phyloP scores from a whole-genome alignment of 1,139 yeast genomes.

The Pichia sp. region DNA sequence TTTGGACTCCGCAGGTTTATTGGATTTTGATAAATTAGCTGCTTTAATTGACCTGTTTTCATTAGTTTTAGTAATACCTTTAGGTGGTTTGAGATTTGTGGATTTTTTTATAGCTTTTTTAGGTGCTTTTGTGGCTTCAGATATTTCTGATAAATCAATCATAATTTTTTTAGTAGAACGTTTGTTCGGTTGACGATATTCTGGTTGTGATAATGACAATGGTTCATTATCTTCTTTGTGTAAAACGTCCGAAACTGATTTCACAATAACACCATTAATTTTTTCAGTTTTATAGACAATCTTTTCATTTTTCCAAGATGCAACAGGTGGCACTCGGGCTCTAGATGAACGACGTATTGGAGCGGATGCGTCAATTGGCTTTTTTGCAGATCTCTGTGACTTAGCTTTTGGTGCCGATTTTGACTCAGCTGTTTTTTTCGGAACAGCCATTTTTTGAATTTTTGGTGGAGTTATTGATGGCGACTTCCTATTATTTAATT shows the following conservation, averaged over 20 bases:
- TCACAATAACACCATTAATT: conserved; percentile 47
- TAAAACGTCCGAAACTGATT: conserved; percentile 54
- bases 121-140: background rate
- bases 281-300: conserved; percentile 51
- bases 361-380: background rate
- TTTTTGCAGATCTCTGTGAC: background rate
- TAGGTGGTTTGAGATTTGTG: background rate
- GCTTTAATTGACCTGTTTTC: background rate
- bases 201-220: background rate
- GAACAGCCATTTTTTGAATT: background rate
- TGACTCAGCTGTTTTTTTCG: background rate
- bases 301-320: conserved; percentile 81
- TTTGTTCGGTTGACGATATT: conserved; percentile 10
- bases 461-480: background rate
- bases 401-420: background rate
- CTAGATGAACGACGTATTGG: conserved; percentile 50
- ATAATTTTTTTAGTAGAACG: background rate
- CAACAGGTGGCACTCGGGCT: conserved; percentile 64
- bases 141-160: conserved; percentile 5
- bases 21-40: too few species aligned
- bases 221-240: conserved; percentile 14
- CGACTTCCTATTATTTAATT: background rate
- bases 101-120: background rate
- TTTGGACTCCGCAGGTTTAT: too few species aligned
- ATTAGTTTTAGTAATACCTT: background rate